Evolutionary conservation across 2,329 filamentous ascomycete genomes (phyloP), one percentile per base, ranked within the genome.

Genomic region (Apiospora rasikravindrae): DNA sequence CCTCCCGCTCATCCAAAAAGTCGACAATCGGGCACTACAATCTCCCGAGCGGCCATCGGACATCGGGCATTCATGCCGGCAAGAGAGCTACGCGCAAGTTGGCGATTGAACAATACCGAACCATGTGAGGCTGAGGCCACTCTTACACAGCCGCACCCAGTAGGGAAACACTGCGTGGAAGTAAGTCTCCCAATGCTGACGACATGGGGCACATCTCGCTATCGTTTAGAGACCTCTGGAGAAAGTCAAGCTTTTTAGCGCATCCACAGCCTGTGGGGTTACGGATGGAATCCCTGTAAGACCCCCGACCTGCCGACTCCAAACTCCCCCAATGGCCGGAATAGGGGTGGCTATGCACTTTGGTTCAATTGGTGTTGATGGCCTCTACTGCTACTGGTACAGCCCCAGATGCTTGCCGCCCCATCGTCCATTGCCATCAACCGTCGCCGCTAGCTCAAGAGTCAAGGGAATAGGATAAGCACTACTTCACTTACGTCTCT

Each of bases 181-280:
- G 5, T 26, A 26, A 5, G n/a, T 47, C 22, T 49, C 33, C 26
- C 24, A 57, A 33, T 51, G 51, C 51, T 57, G 51, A 57, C 51
- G 49, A 53, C 49, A 53, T 29, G 24, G 40, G 6, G 33, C 57
- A 64, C 10, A 40, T 64, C 57, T 64, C 57, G 57, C 16, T 40
- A 40, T 64, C 57, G 57, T 64, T 64, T 64, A 64, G 57, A 10
- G 16, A 47, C 42, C 42, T 8, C 10, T 44, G 44, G 19, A 16
- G 22, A 40, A 10, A 33, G 51, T 19, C 33, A 64, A 64, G 57
- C 57, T 64, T 64, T 64, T 64, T 64, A 40, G 57, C 57, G 29
- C 57, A 64, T 40, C 19, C 22, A n/a, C 33, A 33, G 33, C 22
- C 22, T 40, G 57, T 37, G 57, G 53, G 53, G 53, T 33, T 22